Evolutionary conservation across 306 rosid species (phyloP), one percentile per base, ranked within the genome.

Genomic region (Cyclanthera cordifolia): DNA sequence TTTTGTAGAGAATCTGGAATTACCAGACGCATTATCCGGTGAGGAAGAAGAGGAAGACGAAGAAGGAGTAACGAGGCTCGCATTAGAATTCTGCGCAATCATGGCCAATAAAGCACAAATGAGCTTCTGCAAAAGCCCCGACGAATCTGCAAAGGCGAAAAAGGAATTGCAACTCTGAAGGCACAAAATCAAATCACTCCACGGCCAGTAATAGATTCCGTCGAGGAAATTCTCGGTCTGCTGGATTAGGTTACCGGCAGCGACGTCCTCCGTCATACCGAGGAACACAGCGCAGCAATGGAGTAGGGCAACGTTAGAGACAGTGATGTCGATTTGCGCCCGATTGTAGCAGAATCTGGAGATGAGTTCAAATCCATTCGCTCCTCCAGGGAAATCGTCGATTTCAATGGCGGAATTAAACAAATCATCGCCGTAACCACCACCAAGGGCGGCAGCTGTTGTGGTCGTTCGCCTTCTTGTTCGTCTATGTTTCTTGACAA

Each of bases 341-440:
- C 72, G 68, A 80, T 76, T 78, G 88, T 91, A 82, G 47, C 90
- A 88, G 79, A 88, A 86, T 74, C 84, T 83, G 34, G 81, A 77
- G 70, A 82, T 72, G 11, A 88, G 74, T 74, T 91, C 94, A 69
- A 91, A 91, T 41, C 91, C 93, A 14, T 77, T 13, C 52, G 89
- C 76, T 10, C 94, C 97, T 70, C 93, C 89, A 0, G 97, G 97
- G 64, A 59, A 59, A 32, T 59, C 67, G 15, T 59, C 48, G 48
- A 59, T 59, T 37, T 59, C 47, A 17, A 59, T 34, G 7, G 48
- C n/a, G 16, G 67, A 59, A 34, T 34, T 32, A 8, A 15, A 32
- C 24, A n/a, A 32, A 30, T 9, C 66, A 1, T 28, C 41, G 20
- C 64, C 41, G 20, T 4, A 56, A 56, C 21, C 34, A 10, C 16